phyloP scores from a whole-genome alignment of 192 early-diverging fungal genomes.

The Backusella sp. region DNA sequence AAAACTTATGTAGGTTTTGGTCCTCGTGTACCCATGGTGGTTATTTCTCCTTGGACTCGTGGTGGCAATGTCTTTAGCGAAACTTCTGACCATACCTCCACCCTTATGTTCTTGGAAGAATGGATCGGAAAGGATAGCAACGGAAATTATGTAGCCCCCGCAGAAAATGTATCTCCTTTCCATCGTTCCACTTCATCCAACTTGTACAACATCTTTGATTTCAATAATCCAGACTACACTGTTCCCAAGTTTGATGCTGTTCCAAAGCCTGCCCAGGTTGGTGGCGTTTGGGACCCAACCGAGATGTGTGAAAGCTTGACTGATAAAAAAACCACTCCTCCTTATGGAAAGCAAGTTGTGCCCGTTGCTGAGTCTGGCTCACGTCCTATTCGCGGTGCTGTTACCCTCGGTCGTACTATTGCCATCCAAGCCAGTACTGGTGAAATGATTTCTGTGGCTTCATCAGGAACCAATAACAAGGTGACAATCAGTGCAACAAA shows the following conservation, averaged over 20 bases:
- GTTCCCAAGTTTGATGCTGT: conserved; percentile 14
- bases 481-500: neutral
- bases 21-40: conserved; percentile 17
- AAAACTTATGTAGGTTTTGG: conserved; percentile 4
- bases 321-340: conserved; percentile 9
- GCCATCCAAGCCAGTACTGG: neutral
- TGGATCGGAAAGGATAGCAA: conserved; percentile 20
- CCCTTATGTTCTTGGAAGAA: conserved; percentile 21
- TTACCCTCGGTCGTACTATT: conserved; percentile 14
- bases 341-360: conserved; percentile 20
- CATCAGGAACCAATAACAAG: neutral
- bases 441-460: neutral
- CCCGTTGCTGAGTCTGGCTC: conserved; percentile 15
- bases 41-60: conserved; percentile 20
- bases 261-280: neutral
- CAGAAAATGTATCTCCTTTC: conserved; percentile 8
- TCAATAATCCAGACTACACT: conserved; percentile 25
- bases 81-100: conserved; percentile 20
- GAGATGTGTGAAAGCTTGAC: conserved; percentile 10
- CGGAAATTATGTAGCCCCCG: conserved; percentile 9
- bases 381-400: conserved; percentile 15
- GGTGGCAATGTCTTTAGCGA: conserved; percentile 24
- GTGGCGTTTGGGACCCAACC: conserved; percentile 22
- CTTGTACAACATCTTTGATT: conserved; percentile 22
- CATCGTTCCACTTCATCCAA: conserved; percentile 9